Conservation (phyloP, 1,139 yeast species). For the Suhomyces bolitotheri region DNA sequence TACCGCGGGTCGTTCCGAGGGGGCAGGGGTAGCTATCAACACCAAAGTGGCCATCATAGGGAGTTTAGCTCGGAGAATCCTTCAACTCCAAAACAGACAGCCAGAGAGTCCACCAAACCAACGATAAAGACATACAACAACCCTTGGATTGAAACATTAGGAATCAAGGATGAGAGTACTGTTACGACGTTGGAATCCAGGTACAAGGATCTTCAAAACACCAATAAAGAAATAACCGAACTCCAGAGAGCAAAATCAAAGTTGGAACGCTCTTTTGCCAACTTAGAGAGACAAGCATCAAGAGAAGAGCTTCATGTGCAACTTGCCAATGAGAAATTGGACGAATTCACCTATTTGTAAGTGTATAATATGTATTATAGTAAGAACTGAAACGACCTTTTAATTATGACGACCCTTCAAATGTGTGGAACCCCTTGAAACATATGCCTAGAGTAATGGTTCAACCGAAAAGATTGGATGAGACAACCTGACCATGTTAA, state of each 20-base stretch:
- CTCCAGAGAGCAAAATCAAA: slow-evolving; percentile 27
- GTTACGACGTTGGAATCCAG: slow-evolving; percentile 20
- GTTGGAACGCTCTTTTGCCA: slow-evolving; percentile 24
- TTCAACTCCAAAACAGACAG: neutral
- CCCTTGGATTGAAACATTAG: slow-evolving; percentile 26
- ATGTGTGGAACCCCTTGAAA: too few relatives aligned
- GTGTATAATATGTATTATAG: slow-evolving; percentile 5
- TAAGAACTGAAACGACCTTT: neutral
- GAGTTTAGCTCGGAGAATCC: slow-evolving; percentile 2
- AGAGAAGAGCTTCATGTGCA: slow-evolving; percentile 41
- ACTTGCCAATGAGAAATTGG: slow-evolving; percentile 42
- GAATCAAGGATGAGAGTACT: slow-evolving; percentile 20
- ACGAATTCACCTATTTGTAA: slow-evolving; percentile 40
- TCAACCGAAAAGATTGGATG: too few relatives aligned
- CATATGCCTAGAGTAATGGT: too few relatives aligned
- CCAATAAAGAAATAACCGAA: slow-evolving; percentile 30
- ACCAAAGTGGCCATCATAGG: slow-evolving; percentile 2
- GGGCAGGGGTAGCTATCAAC: neutral
- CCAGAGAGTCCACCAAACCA: slow-evolving; percentile 6
- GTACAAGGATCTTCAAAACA: slow-evolving; percentile 21
- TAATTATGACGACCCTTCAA: too few relatives aligned
- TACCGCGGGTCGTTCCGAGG: slow-evolving; percentile 2
- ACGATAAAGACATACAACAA: slow-evolving; percentile 12
- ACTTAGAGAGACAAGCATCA: slow-evolving; percentile 30
- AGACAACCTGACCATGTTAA: too few relatives aligned